These are phyloP conservation scores for Panaeolus papilionaceus DNA, from an alignment of 768 basidiomycete species.

Conservation along the genomic window DNA sequence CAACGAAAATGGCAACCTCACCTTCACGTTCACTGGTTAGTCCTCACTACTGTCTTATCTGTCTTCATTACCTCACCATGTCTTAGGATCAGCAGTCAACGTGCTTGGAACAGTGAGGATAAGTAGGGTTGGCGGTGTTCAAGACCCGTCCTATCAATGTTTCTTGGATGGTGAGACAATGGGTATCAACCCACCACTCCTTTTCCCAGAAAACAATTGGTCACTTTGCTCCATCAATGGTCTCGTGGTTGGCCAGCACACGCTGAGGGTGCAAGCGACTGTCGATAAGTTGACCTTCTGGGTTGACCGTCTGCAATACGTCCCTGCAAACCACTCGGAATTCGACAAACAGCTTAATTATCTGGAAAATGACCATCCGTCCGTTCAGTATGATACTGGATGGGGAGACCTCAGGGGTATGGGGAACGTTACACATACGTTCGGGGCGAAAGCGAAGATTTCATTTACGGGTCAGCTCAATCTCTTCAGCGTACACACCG, in stretches of 20 bases:
- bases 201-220: conserved; percentile 22
- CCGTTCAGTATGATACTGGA: conserved; percentile 16
- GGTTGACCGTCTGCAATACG: conserved; percentile 19
- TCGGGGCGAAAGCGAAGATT: not conserved
- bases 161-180: conserved; percentile 20
- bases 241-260: conserved; percentile 21
- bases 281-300: conserved; percentile 21
- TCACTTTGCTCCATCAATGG: conserved; percentile 9
- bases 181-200: conserved; percentile 6
- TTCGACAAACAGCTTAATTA: conserved; percentile 13
- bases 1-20: conserved; percentile 29
- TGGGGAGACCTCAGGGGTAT: conserved; percentile 14
- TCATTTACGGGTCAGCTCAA: conserved; percentile 15
- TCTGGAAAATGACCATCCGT: conserved; percentile 11
- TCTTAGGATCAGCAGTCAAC: not conserved
- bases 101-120: conserved; percentile 14
- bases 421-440: conserved; percentile 13
- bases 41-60: not conserved
- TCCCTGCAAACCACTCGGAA: conserved; percentile 11
- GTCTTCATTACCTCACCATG: not conserved
- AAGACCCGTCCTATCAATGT: conserved; percentile 22
- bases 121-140: conserved; percentile 17
- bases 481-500: not conserved
- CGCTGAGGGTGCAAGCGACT: conserved; percentile 19
- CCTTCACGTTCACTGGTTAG: conserved; percentile 35